A percentile compares a stretch with the other conserved stretches of the same genome.
phyloP scores from a whole-genome alignment of 768 basidiomycete species.

The Tubosaeta brunneosetosa region DNA sequence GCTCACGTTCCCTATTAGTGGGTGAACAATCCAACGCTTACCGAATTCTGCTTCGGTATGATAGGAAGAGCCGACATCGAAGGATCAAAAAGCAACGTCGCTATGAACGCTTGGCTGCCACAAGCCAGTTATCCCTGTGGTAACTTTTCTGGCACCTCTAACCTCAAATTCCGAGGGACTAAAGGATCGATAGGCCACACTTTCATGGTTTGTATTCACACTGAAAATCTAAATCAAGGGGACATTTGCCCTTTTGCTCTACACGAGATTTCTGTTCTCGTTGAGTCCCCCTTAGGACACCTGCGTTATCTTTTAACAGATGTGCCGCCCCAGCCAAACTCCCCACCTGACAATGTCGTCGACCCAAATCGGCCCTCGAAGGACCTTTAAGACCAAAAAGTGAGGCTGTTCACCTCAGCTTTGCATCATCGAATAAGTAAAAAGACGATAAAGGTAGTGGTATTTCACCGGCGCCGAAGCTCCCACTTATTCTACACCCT shows the following conservation, averaged over 20 bases:
- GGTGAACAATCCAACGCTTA: slow-evolving; percentile 81
- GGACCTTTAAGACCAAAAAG: neutral
- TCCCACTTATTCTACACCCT: neutral
- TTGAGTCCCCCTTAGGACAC: neutral
- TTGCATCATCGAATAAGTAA: neutral
- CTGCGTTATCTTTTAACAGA: neutral
- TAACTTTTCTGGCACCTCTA: neutral
- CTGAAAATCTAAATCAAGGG: neutral
- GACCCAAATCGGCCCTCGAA: neutral
- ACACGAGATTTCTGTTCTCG: neutral
- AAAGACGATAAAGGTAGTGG: neutral
- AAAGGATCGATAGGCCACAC: neutral
- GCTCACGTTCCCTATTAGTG: slow-evolving; percentile 77
- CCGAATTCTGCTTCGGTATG: slow-evolving; percentile 75
- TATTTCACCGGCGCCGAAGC: neutral
- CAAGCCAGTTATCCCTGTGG: neutral
- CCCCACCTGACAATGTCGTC: neutral
- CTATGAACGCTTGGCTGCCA: neutral
- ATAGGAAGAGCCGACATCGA: neutral
- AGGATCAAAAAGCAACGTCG: neutral
- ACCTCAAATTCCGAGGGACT: neutral
- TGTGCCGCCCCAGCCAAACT: neutral
- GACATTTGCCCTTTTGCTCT: neutral
- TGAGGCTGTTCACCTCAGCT: neutral
- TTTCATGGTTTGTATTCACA: neutral